Percentiles rank a stretch among this genome's conserved stretches.
Conservation (phyloP, 2,329 filamentous ascomycete species). For the Zymoseptoria pseudotritici region DNA sequence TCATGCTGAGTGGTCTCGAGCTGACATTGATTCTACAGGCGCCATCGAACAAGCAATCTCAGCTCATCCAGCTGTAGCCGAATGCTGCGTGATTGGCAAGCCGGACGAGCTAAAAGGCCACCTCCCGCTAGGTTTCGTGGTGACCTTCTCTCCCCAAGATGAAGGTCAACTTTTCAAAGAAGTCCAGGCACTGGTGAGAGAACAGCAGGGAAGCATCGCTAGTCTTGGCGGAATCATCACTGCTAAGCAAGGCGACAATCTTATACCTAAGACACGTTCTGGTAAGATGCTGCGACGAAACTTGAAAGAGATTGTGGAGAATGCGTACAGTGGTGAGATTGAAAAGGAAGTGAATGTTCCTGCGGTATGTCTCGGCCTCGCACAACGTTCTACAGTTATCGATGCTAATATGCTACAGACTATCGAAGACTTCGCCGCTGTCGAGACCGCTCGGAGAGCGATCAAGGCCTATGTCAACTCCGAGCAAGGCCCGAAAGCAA, state of each 20-base stretch:
- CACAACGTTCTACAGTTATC: neutral
- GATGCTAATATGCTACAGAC: neutral
- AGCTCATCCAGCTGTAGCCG: slow-evolving; percentile 68
- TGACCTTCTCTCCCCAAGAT: slow-evolving; percentile 45
- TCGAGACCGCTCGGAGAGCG: neutral
- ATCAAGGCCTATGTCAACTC: neutral
- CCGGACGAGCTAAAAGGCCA: slow-evolving; percentile 84
- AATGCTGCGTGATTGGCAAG: slow-evolving; percentile 79
- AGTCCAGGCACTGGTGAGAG: slow-evolving; percentile 64
- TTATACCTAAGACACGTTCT: slow-evolving; percentile 88
- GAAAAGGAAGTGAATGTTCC: slow-evolving; percentile 67
- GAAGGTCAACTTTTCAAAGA: slow-evolving; percentile 46
- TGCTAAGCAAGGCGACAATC: slow-evolving; percentile 53
- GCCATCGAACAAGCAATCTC: slow-evolving; percentile 87
- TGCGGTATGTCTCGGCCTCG: slow-evolving; percentile 33
- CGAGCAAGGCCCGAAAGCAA: neutral
- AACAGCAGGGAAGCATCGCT: slow-evolving; percentile 81
- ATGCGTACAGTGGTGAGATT: slow-evolving; percentile 65
- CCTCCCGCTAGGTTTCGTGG: slow-evolving; percentile 83
- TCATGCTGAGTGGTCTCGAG: neutral
- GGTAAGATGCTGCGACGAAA: slow-evolving; percentile 84
- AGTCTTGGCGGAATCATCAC: slow-evolving; percentile 78
- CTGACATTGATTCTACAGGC: slow-evolving; percentile 48
- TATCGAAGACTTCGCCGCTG: neutral
- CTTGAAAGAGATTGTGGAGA: slow-evolving; percentile 77